Conservation (phyloP, 305 asterid species). For the Andrographis paniculata region DNA sequence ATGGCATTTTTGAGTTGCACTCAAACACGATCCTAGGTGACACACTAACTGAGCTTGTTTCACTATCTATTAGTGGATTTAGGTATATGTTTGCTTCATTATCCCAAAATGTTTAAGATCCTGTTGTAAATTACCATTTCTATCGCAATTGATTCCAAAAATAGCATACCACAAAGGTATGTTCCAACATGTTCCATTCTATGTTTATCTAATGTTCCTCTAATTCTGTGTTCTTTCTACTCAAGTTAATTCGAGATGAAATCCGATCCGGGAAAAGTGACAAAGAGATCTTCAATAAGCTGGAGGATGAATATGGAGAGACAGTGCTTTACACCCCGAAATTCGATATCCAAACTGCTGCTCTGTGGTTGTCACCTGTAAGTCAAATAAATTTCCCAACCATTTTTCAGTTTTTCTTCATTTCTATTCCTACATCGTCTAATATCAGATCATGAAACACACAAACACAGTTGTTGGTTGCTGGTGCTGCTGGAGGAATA, state of each 20-base stretch:
- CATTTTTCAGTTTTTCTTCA: background rate
- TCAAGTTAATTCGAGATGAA: slow-evolving; percentile 69
- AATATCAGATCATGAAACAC: slow-evolving; percentile 11
- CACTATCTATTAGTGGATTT: too few species aligned
- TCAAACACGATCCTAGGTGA: too few species aligned
- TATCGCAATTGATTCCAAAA: too few species aligned
- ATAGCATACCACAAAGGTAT: too few species aligned
- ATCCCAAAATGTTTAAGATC: too few species aligned
- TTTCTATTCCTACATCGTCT: slow-evolving; percentile 7
- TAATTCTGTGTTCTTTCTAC: slow-evolving; percentile 2
- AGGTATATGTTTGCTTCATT: too few species aligned
- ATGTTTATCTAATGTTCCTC: too few species aligned
- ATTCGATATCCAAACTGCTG: slow-evolving; percentile 88
- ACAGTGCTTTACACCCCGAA: slow-evolving; percentile 84
- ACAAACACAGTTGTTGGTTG: slow-evolving; percentile 46
- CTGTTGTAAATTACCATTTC: too few species aligned
- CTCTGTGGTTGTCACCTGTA: slow-evolving; percentile 85
- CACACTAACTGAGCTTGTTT: too few species aligned
- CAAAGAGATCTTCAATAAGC: slow-evolving; percentile 76
- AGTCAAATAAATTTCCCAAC: slow-evolving; percentile 16
- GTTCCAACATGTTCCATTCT: too few species aligned
- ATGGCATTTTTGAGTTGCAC: too few species aligned
- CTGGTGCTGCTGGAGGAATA: slow-evolving; percentile 71
- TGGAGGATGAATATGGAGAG: slow-evolving; percentile 84
- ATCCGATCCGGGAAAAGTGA: slow-evolving; percentile 66